Base-by-base conservation (phyloP, 192 early-diverging fungal genomes). In the Coemansia sp. region DNA sequence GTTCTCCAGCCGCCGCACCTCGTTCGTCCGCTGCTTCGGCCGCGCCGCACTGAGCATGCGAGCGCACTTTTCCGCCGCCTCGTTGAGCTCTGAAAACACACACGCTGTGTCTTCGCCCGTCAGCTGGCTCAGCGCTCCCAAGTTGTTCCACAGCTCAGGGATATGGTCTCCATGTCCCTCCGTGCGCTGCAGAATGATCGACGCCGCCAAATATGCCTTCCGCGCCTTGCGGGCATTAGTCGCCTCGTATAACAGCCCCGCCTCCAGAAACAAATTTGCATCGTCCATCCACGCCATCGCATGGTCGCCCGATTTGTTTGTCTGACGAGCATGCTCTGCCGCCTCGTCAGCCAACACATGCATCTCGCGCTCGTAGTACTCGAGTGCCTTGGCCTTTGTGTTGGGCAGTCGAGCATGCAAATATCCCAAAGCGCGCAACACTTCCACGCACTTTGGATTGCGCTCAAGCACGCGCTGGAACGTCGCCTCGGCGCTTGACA, bases 71-170 rank as follows among this genome's bases (percentile, higher is more conserved):
- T 54, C 56, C 3, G 70, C 68, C n/a, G 64, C 66, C 27, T 52
- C 25, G 15, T 58, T 58, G 50, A 62, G 57, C 32, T 65, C 65
- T 2, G 60, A 25, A 38, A 63, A 62, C 15, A 68, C 25, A 4
- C 54, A 21, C 2, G 38, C 66, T 43, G 45, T 49, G 35, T 22
- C 24, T 17, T 85, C 74, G 57, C 76, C 84, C 9, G 85, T 76
- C 39, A 85, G 60, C 37, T 93, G 91, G 49, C 86, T 84, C 61
- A 94, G 82, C 2, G 84, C 91, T n/a, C 85, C 93, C 47, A 97
- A 83, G 69, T 97, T 95, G 66, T 92, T 97, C 72, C 90, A 81
- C n/a, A 97, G 74, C 65, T 93, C 91, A 0, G 76, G 66, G 3
- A 69, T 21, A n/a, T 29, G 49, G n/a, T n/a, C n/a, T n/a, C n/a